Evolutionary conservation across 441 rosid genomes (phyloP).

Genomic region (Adansonia gregorii): DNA sequence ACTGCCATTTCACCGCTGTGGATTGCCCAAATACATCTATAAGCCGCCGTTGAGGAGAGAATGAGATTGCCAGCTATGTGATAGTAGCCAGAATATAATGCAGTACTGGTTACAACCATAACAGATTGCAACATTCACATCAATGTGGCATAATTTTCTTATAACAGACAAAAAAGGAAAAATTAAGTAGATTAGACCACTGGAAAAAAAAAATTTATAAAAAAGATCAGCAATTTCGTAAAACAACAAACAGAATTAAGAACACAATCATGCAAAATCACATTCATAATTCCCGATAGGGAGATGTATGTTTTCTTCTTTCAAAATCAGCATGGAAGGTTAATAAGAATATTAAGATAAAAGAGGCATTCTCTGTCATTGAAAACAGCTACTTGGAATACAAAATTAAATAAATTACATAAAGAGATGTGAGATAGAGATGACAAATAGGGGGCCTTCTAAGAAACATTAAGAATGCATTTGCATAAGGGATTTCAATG

Average conservation of each 20-base stretch:
- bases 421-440: neutral
- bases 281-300: neutral
- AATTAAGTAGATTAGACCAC: neutral
- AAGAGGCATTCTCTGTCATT: neutral
- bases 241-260: slow-evolving; percentile 7
- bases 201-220: neutral
- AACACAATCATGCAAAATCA: slow-evolving; percentile 11
- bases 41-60: neutral
- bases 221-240: neutral
- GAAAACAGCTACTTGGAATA: neutral
- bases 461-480: neutral
- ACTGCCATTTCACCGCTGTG: neutral
- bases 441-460: neutral
- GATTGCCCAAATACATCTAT: neutral
- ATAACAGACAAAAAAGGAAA: neutral
- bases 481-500: neutral
- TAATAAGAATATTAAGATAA: neutral
- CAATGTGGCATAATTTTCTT: neutral
- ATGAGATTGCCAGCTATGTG: neutral
- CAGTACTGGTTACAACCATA: neutral
- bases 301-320: neutral
- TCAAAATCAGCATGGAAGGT: slow-evolving; percentile 6
- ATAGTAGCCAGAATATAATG: neutral
- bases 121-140: slow-evolving; percentile 4
- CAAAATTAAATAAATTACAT: neutral